Conservation (phyloP, 2,329 filamentous ascomycete genomes). For the Dactylonectria macrodidyma region DNA sequence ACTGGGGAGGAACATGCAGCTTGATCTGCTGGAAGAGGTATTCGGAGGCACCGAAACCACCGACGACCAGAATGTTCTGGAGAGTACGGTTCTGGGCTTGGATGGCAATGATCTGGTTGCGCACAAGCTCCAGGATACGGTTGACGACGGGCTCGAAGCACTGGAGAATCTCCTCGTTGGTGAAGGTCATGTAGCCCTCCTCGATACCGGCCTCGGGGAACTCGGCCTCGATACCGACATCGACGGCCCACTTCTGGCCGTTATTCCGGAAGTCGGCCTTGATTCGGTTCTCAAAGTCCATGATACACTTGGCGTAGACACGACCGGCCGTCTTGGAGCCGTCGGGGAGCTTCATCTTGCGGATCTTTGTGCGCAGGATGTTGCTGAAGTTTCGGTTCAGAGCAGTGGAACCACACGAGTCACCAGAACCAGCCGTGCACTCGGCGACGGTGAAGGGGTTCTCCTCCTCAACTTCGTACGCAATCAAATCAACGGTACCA, state of each 20-base stretch:
- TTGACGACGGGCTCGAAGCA: conserved; percentile 99
- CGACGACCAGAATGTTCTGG: conserved; percentile 97
- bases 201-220: conserved; percentile 98
- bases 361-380: conserved; percentile 95
- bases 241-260: conserved; percentile 98
- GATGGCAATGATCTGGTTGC: conserved; percentile 99
- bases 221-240: conserved; percentile 98
- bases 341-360: conserved; percentile 99
- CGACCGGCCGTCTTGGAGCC: conserved; percentile 97
- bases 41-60: conserved; percentile 97
- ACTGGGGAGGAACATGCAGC: conserved; percentile 96
- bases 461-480: conserved; percentile 98
- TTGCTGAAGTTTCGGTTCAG: conserved; percentile 99
- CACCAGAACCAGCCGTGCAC: conserved; percentile 96
- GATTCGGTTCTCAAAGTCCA: conserved; percentile 99
- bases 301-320: conserved; percentile 99
- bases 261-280: conserved; percentile 99
- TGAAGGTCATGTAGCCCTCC: conserved; percentile 99
- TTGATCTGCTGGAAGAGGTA: conserved; percentile 99
- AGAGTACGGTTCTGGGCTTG: conserved; percentile 95
- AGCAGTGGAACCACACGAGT: conserved; percentile 98
- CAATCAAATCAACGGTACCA: conserved; percentile 98
- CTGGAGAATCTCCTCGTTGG: conserved; percentile 98
- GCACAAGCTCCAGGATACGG: conserved; percentile 93
- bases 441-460: conserved; percentile 97